Base-by-base conservation (phyloP, 1,139 yeast species). In the Yamadazyma sp. region DNA sequence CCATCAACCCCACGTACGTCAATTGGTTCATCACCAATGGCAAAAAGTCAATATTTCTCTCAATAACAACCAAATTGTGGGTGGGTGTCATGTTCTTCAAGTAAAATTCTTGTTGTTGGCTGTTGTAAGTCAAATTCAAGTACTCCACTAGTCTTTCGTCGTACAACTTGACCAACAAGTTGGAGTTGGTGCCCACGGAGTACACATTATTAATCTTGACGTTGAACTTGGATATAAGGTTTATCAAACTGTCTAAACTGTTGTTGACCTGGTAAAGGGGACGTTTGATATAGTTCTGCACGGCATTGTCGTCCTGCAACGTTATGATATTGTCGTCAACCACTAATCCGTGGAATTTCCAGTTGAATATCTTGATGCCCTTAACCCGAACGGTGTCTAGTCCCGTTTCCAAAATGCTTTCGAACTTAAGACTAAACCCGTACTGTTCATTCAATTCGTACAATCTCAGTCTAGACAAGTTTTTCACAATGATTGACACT, bases 1-100 rank as follows among this genome's bases (percentile, higher is more conserved):
- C 90, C 16, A 89, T 67, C 11, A 92, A 66, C 0, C 98, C 98
- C 25, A 78, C 73, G 55, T 90, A 92, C 2, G 88, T 86, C 48
- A 89, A 63, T 52, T 92, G 97, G 25, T 82, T 79, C 44, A 88
- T 63, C 11, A 87, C 54, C 2, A 89, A 82, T 0, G 96, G 79
- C 6, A 84, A 56, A 34, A 78, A 72, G 61, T 92, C 98, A 24
- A 82, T 57, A 40, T 80, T 78, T 37, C 98, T 68, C 54, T 92
- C 98, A 16, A 92, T 53, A 1, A 90, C 82, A 12, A 92, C 73
- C 34, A 90, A 62, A 56, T 84, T 87, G 28, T 78, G 55, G 37
- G 76, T 76, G 6, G 77, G 73, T 22, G 58, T 57, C 9, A 73
- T 53, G 37, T 59, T 60, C 9, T 57, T 48, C 15, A 51, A 41